A percentile compares a stretch with the other conserved stretches of the same genome.
These are phyloP conservation scores for Colletotrichum tropicale DNA, from an alignment of 2,329 filamentous ascomycete species.

Conservation along the genomic window DNA sequence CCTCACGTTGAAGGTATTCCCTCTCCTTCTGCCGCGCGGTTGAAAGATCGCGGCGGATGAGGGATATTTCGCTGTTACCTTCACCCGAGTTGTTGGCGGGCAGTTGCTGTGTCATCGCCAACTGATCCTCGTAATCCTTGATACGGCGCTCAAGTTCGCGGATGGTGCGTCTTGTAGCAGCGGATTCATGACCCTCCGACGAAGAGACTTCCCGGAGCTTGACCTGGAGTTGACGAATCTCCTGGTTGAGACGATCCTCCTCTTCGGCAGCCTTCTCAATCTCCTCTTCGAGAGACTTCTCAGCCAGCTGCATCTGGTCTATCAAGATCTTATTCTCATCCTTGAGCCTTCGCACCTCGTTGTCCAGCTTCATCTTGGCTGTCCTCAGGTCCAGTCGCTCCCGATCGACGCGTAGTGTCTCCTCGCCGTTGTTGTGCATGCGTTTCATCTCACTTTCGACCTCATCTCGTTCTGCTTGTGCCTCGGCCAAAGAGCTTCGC, in stretches of 20 bases:
- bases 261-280: conserved; percentile 70
- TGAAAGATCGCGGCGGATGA: conserved; percentile 67
- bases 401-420: conserved; percentile 67
- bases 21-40: conserved; percentile 70
- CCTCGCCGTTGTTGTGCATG: conserved; percentile 58
- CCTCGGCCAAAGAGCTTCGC: conserved; percentile 59
- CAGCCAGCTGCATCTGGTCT: conserved; percentile 62
- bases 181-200: conserved; percentile 57
- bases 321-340: conserved; percentile 65
- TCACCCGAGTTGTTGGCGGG: conserved; percentile 39
- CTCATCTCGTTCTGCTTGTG: conserved; percentile 70
- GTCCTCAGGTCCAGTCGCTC: conserved; percentile 73
- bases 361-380: conserved; percentile 70
- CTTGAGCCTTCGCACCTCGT: conserved; percentile 66
- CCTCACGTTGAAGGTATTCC: conserved; percentile 68
- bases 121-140: conserved; percentile 55
- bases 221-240: conserved; percentile 57
- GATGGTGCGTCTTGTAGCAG: conserved; percentile 65
- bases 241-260: conserved; percentile 64
- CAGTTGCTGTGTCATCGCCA: conserved; percentile 36
- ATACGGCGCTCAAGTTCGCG: conserved; percentile 68
- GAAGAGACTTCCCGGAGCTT: conserved; percentile 48
- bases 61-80: conserved; percentile 59
- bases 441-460: conserved; percentile 64
- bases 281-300: conserved; percentile 69